phyloP scores from a whole-genome alignment of 164 flowering plant species.

The Piper betle region DNA sequence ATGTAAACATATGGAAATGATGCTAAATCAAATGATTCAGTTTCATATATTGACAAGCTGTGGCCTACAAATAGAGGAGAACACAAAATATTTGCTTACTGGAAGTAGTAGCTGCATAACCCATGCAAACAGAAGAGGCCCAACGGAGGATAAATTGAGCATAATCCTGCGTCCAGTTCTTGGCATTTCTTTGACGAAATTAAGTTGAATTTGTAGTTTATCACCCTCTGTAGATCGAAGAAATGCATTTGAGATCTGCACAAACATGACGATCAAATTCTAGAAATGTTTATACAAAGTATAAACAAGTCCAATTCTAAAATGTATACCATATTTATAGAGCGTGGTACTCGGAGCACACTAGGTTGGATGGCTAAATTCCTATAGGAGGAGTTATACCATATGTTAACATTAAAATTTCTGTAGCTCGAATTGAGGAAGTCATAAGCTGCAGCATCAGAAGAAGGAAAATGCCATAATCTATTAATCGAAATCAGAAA shows the following conservation, averaged over 20 bases:
- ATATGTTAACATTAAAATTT: constrained; percentile 59
- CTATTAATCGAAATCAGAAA: neutral
- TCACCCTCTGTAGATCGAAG: constrained; percentile 46
- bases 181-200: constrained; percentile 93
- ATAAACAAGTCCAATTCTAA: neutral
- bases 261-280: neutral
- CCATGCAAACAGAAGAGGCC: constrained; percentile 84
- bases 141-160: constrained; percentile 69
- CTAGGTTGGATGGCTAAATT: constrained; percentile 25
- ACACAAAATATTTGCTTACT: constrained; percentile 26
- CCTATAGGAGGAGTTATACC: constrained; percentile 80
- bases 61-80: no score
- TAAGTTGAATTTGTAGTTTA: constrained; percentile 39
- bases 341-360: constrained; percentile 55
- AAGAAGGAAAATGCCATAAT: neutral
- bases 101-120: constrained; percentile 67
- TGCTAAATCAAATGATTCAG: no score
- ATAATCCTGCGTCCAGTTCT: constrained; percentile 37
- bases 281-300: neutral
- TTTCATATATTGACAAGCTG: no score
- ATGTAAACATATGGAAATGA: no score
- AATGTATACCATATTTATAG: constrained; percentile 66
- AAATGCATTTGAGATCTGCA: constrained; percentile 86
- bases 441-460: constrained; percentile 66
- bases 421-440: constrained; percentile 48